Conservation (phyloP, 176 grass and related monocot species). For the Triticum monococcum region DNA sequence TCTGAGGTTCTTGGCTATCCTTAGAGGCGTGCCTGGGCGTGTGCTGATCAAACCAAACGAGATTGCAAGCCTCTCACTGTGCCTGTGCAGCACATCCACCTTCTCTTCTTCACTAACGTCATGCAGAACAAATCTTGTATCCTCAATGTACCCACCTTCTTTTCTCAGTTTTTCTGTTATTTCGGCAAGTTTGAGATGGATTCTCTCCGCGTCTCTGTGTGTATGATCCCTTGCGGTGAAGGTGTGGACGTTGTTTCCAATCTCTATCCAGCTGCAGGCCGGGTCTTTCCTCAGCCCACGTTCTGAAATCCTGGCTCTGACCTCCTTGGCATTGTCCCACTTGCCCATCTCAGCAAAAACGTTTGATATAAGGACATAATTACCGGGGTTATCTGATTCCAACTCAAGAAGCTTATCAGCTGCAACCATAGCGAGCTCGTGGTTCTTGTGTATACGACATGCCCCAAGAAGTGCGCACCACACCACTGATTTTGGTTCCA, state of each 20-base stretch:
- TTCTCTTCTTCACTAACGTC: slow-evolving; percentile 61
- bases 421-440: slow-evolving; percentile 52
- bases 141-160: slow-evolving; percentile 52
- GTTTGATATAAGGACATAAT: slow-evolving; percentile 85
- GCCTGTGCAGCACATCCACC: slow-evolving; percentile 44
- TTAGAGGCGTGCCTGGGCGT: slow-evolving; percentile 32
- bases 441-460: slow-evolving; percentile 60
- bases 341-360: slow-evolving; percentile 66
- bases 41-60: slow-evolving; percentile 53
- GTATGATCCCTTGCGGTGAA: slow-evolving; percentile 61
- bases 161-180: slow-evolving; percentile 51
- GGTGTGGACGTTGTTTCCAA: slow-evolving; percentile 47
- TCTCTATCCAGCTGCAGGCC: slow-evolving; percentile 78
- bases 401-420: slow-evolving; percentile 68
- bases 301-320: slow-evolving; percentile 59
- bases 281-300: slow-evolving; percentile 71
- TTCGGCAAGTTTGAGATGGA: slow-evolving; percentile 59
- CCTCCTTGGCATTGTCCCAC: slow-evolving; percentile 58
- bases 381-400: slow-evolving; percentile 67
- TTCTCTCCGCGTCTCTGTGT: slow-evolving; percentile 41
- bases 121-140: slow-evolving; percentile 63
- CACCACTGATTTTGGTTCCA: slow-evolving; percentile 61
- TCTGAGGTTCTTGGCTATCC: slow-evolving; percentile 70
- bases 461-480: slow-evolving; percentile 88
- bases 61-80: slow-evolving; percentile 65